Percentiles rank a stretch among this genome's conserved stretches.
Conservation (phyloP, 495 filamentous ascomycete genomes). For the Podospora comata region DNA sequence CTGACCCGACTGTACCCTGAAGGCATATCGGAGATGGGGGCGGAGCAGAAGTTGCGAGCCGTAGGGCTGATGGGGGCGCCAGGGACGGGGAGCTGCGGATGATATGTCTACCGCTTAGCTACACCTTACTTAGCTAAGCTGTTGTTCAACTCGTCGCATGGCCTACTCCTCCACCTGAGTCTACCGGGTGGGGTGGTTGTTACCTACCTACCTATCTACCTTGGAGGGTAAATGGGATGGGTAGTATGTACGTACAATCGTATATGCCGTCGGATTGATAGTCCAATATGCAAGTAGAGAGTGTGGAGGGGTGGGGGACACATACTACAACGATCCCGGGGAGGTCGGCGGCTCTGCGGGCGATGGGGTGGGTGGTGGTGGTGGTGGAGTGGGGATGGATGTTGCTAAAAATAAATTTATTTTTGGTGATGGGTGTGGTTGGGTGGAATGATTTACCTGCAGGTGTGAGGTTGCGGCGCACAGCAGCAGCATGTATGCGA, state of each 20-base stretch:
- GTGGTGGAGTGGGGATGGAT: neutral
- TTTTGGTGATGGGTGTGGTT: neutral
- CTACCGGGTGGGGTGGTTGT: neutral
- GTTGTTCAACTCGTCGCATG: neutral
- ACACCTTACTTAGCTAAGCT: neutral
- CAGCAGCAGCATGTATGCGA: neutral
- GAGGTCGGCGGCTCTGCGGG: neutral
- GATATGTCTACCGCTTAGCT: neutral
- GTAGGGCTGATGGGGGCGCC: neutral
- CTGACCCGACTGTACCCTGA: too few species aligned
- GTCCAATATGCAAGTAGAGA: neutral
- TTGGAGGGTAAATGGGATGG: too few species aligned
- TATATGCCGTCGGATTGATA: neutral
- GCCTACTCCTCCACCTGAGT: neutral
- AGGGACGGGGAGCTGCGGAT: neutral
- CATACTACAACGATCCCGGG: too few species aligned
- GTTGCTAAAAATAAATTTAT: neutral
- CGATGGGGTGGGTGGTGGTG: neutral
- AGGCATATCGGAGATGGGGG: neutral
- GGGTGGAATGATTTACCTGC: neutral
- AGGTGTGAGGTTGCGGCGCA: neutral
- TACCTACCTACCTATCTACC: too few species aligned
- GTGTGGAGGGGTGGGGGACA: neutral
- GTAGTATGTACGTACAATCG: neutral
- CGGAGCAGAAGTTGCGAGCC: neutral